A percentile compares a stretch with the other conserved stretches of the same genome.
Evolutionary conservation across 2,329 filamentous ascomycete genomes (phyloP).

Genomic region (Tolypocladium ovalisporum): DNA sequence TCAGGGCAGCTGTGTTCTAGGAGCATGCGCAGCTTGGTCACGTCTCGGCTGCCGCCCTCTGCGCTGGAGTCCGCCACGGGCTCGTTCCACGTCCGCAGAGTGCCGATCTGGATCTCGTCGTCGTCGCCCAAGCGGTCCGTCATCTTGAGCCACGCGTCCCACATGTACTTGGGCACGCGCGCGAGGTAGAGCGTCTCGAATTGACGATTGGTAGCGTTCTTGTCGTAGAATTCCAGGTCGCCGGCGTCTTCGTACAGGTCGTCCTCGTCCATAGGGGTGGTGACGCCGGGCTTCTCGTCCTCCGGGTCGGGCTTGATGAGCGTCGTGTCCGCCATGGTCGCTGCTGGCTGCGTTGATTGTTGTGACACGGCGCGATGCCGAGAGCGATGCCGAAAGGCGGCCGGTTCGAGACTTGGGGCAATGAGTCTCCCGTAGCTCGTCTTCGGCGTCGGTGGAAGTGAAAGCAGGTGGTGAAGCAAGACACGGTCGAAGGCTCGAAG

Average conservation of each 20-base stretch:
- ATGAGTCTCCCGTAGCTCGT: neutral
- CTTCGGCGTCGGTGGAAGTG: neutral
- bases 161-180: constrained; percentile 68
- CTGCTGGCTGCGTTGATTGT: neutral
- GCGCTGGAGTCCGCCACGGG: constrained; percentile 40
- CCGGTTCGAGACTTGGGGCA: neutral
- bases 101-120: constrained; percentile 72
- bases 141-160: constrained; percentile 59
- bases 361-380: too few relatives aligned
- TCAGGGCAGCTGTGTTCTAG: constrained; percentile 52
- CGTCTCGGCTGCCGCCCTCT: constrained; percentile 23
- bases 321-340: constrained; percentile 12
- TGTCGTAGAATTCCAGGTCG: constrained; percentile 45
- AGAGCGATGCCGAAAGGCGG: neutral
- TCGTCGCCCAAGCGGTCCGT: constrained; percentile 59
- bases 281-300: constrained; percentile 28
- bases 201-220: constrained; percentile 23
- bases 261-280: constrained; percentile 43
- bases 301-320: constrained; percentile 40
- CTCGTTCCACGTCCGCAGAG: constrained; percentile 50
- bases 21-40: constrained; percentile 47
- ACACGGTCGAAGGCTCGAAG: neutral
- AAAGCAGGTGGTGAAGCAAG: neutral
- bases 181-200: constrained; percentile 55
- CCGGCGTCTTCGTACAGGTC: constrained; percentile 54